Evolutionary conservation across 768 basidiomycete species (phyloP).

Genomic region (Psilocybe sp.): DNA sequence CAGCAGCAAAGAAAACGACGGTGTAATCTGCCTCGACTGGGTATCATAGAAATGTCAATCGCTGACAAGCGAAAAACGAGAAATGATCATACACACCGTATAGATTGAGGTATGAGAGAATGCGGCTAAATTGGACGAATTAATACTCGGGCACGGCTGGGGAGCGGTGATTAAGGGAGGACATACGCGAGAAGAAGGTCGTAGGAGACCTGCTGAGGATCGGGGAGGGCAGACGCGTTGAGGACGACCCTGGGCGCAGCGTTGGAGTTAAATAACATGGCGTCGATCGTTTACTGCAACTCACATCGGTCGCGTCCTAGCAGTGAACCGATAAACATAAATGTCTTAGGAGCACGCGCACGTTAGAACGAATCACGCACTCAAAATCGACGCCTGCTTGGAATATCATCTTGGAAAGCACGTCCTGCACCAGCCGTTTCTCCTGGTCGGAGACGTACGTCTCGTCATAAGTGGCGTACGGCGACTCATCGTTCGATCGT

Average conservation of each 20-base stretch:
- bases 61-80: not conserved
- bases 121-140: constrained; percentile 46
- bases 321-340: constrained; percentile 9
- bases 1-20: constrained; percentile 84
- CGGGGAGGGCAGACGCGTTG: constrained; percentile 79
- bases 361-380: constrained; percentile 38
- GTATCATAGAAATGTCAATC: not conserved
- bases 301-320: constrained; percentile 84
- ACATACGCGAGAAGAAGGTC: constrained; percentile 73
- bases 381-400: constrained; percentile 90
- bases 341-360: not conserved
- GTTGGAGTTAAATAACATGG: not conserved
- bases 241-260: constrained; percentile 64
- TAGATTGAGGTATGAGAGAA: constrained; percentile 75
- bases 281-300: constrained; percentile 6
- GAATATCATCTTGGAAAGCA: constrained; percentile 73
- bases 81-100: constrained; percentile 51
- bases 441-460: constrained; percentile 48
- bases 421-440: constrained; percentile 58
- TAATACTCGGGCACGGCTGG: constrained; percentile 2
- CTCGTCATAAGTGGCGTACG: constrained; percentile 18
- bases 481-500: constrained; percentile 25
- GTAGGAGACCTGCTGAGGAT: constrained; percentile 73
- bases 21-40: constrained; percentile 88
- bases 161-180: constrained; percentile 4